These are phyloP conservation scores for Komagataella phaffii DNA, from an alignment of 805 yeast species.

Conservation along the genomic window DNA sequence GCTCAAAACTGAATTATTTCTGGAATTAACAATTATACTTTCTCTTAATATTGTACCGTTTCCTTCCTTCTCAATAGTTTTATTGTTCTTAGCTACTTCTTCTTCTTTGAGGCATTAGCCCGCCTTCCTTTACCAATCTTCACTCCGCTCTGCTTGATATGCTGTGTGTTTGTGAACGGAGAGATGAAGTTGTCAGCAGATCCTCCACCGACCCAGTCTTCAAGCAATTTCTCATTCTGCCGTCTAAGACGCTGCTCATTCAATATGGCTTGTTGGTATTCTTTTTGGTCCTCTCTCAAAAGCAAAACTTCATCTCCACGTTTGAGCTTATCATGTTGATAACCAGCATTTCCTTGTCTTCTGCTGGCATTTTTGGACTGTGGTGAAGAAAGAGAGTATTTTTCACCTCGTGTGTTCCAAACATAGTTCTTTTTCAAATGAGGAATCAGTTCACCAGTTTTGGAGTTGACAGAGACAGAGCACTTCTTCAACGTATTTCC, in stretches of 20 bases:
- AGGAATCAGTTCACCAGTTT: constrained; percentile 73
- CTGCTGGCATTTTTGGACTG: constrained; percentile 63
- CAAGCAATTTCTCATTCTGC: constrained; percentile 73
- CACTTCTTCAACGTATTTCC: constrained; percentile 84
- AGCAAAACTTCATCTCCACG: constrained; percentile 42
- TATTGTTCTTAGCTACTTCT: constrained; percentile 1
- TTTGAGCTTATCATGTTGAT: constrained; percentile 55
- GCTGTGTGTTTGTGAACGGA: constrained; percentile 67
- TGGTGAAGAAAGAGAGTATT: constrained; percentile 78
- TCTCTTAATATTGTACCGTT: not conserved
- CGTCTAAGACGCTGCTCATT: constrained; percentile 79
- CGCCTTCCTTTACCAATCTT: constrained; percentile 77
- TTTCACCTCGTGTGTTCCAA: constrained; percentile 85
- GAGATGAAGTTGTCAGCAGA: constrained; percentile 77
- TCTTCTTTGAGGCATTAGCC: constrained; percentile 51
- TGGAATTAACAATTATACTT: too few relatives aligned
- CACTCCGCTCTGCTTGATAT: constrained; percentile 42
- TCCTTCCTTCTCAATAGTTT: not conserved
- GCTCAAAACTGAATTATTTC: too few relatives aligned
- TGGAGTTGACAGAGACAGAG: constrained; percentile 72
- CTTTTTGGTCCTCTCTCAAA: constrained; percentile 88
- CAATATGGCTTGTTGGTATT: constrained; percentile 77
- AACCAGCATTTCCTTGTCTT: constrained; percentile 66
- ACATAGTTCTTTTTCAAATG: constrained; percentile 85
- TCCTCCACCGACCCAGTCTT: constrained; percentile 92